phyloP scores from a whole-genome alignment of 2,329 filamentous ascomycete species.

The Clarireedia hainanense region DNA sequence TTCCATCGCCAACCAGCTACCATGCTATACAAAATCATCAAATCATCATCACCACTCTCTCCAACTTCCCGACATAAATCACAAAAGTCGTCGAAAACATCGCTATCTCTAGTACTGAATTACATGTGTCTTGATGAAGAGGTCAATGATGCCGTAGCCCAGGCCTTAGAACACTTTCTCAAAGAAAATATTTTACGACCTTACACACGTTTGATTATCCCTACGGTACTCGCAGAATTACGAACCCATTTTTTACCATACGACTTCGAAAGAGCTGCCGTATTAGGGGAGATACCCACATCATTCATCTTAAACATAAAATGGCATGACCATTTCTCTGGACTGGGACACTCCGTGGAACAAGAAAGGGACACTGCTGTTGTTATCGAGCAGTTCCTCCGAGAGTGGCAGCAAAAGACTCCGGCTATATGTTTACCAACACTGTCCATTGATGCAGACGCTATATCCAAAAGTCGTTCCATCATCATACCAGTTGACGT shows the following conservation, averaged over 20 bases:
- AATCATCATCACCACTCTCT: conserved; percentile 36
- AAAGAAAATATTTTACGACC: conserved; percentile 34
- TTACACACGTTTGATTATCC: conserved; percentile 41
- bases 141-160: conserved; percentile 45
- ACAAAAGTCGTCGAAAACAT: conserved; percentile 30
- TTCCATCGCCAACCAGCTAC: conserved; percentile 78
- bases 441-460: conserved; percentile 18
- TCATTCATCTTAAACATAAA: conserved; percentile 37
- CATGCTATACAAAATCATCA: conserved; percentile 69
- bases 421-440: conserved; percentile 20
- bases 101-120: conserved; percentile 59
- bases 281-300: conserved; percentile 46
- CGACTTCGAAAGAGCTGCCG: conserved; percentile 48
- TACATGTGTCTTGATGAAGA: conserved; percentile 75
- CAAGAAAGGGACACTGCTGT: conserved; percentile 22
- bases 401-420: conserved; percentile 21
- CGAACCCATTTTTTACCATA: conserved; percentile 37
- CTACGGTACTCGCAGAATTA: conserved; percentile 38
- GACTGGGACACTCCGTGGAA: conserved; percentile 34
- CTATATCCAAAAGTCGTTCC: conserved; percentile 41
- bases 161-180: conserved; percentile 36
- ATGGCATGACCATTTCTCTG: conserved; percentile 44
- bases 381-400: conserved; percentile 20
- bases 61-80: conserved; percentile 19
- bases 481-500: conserved; percentile 89